Evolutionary conservation across 768 basidiomycete genomes (phyloP), one percentile per base, ranked within the genome.

Genomic region (Mycena amicta): DNA sequence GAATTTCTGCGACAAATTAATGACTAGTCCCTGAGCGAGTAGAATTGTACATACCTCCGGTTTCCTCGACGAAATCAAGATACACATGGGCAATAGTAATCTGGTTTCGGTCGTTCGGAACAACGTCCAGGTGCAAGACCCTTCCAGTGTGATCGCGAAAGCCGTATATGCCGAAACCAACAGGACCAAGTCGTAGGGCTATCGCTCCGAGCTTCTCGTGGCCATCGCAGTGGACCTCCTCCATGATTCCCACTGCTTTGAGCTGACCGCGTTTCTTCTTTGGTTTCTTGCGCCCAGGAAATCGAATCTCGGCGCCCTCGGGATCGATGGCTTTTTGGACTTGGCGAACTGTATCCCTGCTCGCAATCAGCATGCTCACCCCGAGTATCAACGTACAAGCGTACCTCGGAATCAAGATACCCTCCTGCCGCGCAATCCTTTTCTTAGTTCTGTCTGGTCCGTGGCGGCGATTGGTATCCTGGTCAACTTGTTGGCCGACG

Each of bases 51-150:
- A 22, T 51, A 66, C 65, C 33, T n/a, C 62, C 63, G 12, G 29
- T 30, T 30, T 41, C n/a, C 31, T 66, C 66, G 3, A 66, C 56
- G 3, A 67, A 18, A 40, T 69, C 68, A 16, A 69, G 62, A 57
- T 58, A 65, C 4, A 61, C 25, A 45, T 69, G 68, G n/a, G 59
- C 68, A 43, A 67, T 59, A 4, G 65, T 65, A 8, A 41, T 58
- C n/a, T 41, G 31, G 23, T 45, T 41, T 2, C 66, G 59, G 16
- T 57, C 65, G 40, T 68, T 59, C 2, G 67, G 70, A 27, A 71
- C 53, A 5, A 60, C 63, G 18, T 26, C 27, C 25, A 66, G 39
- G 18, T 41, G 43, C 8, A 59, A 51, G 8, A 71, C 46, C 47
- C 51, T 56, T 23, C 56, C 52, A 20, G n/a, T n/a, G n/a, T n/a